Percentiles rank a stretch among this genome's conserved stretches.
These are phyloP conservation scores for Ceratobasidium papillatum DNA, from an alignment of 1,284 basidiomycete genomes.

Conservation along the genomic window DNA sequence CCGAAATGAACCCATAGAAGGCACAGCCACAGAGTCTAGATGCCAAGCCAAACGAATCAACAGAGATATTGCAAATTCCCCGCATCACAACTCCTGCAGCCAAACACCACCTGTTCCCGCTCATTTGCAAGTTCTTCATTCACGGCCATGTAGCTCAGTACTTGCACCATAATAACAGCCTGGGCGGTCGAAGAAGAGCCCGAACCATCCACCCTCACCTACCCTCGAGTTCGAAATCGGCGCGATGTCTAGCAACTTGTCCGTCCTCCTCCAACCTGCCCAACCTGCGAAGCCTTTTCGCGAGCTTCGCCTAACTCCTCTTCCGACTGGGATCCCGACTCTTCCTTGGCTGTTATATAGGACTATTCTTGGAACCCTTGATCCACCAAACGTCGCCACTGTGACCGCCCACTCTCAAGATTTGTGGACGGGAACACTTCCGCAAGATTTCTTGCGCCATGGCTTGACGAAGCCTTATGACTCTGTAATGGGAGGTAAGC, in stretches of 20 bases:
- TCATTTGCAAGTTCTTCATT: not conserved
- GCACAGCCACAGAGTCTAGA: not conserved
- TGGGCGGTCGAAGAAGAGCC: not conserved
- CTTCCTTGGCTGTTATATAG: too few relatives aligned
- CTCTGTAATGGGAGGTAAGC: too few relatives aligned
- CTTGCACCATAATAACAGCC: not conserved
- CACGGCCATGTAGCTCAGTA: not conserved
- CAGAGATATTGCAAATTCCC: not conserved
- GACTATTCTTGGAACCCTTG: too few relatives aligned
- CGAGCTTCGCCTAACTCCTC: not conserved
- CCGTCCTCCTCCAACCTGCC: not conserved
- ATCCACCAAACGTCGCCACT: too few relatives aligned
- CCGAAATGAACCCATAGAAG: not conserved
- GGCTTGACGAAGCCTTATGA: too few relatives aligned
- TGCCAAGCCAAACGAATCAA: conserved; percentile 1
- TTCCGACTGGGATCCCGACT: too few relatives aligned
- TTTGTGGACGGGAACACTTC: too few relatives aligned
- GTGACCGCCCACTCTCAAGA: too few relatives aligned
- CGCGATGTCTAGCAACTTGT: not conserved
- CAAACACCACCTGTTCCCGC: not conserved
- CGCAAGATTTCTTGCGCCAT: too few relatives aligned
- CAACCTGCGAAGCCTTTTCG: not conserved
- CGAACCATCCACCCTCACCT: not conserved
- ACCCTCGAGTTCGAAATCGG: not conserved
- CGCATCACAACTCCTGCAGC: not conserved